Conservation (phyloP, 495 filamentous ascomycete genomes). For the Penicillium silybi region DNA sequence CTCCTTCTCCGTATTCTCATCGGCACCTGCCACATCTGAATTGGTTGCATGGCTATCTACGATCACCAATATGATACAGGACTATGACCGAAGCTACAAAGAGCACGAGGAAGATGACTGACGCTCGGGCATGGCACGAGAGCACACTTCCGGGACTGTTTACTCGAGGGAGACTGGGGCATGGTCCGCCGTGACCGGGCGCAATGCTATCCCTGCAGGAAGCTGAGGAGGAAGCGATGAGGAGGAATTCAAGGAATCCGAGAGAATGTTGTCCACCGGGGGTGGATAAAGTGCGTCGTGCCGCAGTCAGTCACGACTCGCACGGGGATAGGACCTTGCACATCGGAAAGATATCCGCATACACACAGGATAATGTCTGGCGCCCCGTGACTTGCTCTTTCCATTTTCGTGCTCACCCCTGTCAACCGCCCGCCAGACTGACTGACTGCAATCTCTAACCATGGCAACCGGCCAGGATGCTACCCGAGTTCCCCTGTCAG, state of each 20-base stretch:
- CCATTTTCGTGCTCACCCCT: too few relatives aligned
- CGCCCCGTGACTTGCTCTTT: too few relatives aligned
- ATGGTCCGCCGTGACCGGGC: conserved; percentile 1
- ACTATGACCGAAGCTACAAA: conserved; percentile 11
- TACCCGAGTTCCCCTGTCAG: too few relatives aligned
- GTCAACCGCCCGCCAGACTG: too few relatives aligned
- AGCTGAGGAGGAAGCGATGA: background rate
- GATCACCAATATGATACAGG: background rate
- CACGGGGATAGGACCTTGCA: too few relatives aligned
- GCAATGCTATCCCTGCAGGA: conserved; percentile 2
- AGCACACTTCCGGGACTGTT: conserved; percentile 1
- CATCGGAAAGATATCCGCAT: too few relatives aligned
- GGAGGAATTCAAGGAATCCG: background rate
- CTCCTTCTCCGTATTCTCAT: background rate
- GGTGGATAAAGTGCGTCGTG: too few relatives aligned
- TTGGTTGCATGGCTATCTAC: background rate
- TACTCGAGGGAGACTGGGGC: background rate
- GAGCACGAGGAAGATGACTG: conserved; percentile 7
- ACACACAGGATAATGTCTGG: too few relatives aligned
- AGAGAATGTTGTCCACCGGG: background rate
- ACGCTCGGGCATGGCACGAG: conserved; percentile 4
- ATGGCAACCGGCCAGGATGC: too few relatives aligned
- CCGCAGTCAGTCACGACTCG: too few relatives aligned
- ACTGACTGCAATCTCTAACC: too few relatives aligned
- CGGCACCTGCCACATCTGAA: background rate